Conservation (phyloP, 2,329 filamentous ascomycete genomes). For the Corniculantispora saksenae region DNA sequence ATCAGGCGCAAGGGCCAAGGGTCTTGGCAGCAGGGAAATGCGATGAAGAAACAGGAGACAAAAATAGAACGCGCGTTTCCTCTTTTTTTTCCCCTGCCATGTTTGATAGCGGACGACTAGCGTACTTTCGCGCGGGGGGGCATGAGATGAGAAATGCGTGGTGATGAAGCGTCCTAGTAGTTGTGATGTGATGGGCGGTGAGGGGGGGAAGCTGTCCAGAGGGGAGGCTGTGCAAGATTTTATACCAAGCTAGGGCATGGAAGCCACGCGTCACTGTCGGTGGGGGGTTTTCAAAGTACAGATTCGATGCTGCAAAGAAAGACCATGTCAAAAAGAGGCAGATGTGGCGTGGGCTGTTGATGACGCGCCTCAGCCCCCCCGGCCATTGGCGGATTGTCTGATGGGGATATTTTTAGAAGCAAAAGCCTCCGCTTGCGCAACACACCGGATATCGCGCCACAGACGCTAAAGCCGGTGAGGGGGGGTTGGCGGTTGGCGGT, state of each 20-base stretch:
- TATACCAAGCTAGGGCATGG: background rate
- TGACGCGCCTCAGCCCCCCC: too few species aligned
- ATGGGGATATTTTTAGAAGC: slow-evolving; percentile 10
- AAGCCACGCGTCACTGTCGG: slow-evolving; percentile 1
- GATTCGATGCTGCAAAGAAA: too few species aligned
- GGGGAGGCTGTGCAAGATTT: background rate
- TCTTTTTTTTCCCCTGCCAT: background rate
- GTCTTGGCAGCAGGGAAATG: background rate
- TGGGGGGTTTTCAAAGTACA: too few species aligned
- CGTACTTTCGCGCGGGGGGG: background rate
- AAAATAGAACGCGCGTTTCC: slow-evolving; percentile 1
- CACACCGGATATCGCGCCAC: slow-evolving; percentile 8
- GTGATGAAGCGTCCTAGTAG: too few species aligned
- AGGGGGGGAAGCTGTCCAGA: background rate
- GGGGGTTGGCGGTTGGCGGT: too few species aligned
- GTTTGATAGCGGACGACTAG: background rate
- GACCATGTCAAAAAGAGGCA: too few species aligned
- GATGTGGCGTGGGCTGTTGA: background rate
- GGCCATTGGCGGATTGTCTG: too few species aligned
- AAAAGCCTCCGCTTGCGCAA: background rate
- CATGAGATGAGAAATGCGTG: background rate
- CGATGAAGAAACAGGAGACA: background rate
- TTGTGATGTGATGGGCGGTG: background rate
- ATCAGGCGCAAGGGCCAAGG: background rate
- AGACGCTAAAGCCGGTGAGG: background rate